phyloP scores from a whole-genome alignment of 2,329 filamentous ascomycete genomes.

The Calonectria fujianensis region DNA sequence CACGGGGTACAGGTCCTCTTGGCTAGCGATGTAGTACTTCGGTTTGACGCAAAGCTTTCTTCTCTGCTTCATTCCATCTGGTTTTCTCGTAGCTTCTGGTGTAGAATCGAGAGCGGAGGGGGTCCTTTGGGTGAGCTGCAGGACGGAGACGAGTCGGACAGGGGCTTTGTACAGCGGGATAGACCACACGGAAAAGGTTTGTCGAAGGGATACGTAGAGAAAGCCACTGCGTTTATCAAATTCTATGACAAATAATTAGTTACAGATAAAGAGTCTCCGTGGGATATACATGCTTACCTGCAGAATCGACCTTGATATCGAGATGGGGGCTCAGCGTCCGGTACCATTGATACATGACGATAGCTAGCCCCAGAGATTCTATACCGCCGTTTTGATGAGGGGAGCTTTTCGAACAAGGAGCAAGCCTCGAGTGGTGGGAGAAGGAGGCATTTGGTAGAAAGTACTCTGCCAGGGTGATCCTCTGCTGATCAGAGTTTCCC shows the following conservation, averaged over 20 bases:
- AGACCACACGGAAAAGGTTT: conserved; percentile 86
- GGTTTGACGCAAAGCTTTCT: conserved; percentile 48
- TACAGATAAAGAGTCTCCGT: fast-evolving
- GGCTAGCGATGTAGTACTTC: conserved; percentile 81
- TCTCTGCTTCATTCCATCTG: conserved; percentile 39
- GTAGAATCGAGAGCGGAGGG: conserved; percentile 51
- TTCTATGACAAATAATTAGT: conserved; percentile 64
- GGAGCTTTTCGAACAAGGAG: conserved; percentile 71
- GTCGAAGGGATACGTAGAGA: conserved; percentile 84
- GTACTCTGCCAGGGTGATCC: conserved; percentile 79
- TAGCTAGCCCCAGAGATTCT: conserved; percentile 80
- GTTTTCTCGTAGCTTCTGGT: conserved; percentile 27
- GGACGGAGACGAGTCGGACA: conserved; percentile 80
- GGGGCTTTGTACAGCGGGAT: conserved; percentile 83
- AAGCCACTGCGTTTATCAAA: conserved; percentile 79
- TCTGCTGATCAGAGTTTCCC: conserved; percentile 79
- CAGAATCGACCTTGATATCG: conserved; percentile 78
- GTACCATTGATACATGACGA: conserved; percentile 87
- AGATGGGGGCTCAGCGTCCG: conserved; percentile 87
- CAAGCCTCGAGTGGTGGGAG: conserved; percentile 84
- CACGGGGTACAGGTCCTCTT: conserved; percentile 89
- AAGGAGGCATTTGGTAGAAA: conserved; percentile 85
- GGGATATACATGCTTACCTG: conserved; percentile 60
- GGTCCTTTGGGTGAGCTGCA: conserved; percentile 73
- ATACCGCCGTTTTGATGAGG: conserved; percentile 65